Percentiles rank a stretch among this genome's conserved stretches.
These are phyloP conservation scores for Suillus plorans DNA, from an alignment of 768 basidiomycete species.

Conservation along the genomic window DNA sequence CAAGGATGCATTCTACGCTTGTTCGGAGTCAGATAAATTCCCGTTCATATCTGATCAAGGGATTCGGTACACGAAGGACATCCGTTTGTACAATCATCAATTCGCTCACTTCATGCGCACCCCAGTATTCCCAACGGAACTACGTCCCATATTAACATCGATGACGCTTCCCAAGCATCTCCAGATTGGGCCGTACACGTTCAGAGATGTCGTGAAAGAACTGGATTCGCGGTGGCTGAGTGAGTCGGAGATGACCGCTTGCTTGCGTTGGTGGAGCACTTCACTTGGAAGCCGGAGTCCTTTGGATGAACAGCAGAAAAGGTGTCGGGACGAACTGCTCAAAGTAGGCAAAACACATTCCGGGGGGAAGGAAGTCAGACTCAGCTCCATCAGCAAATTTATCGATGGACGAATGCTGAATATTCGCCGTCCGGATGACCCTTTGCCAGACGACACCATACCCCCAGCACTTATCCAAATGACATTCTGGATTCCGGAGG, in stretches of 20 bases:
- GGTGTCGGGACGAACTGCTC: background rate
- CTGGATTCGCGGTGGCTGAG: conserved; percentile 62
- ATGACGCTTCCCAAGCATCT: conserved; percentile 66
- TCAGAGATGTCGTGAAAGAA: conserved; percentile 77
- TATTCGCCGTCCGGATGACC: conserved; percentile 64
- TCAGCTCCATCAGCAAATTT: conserved; percentile 64
- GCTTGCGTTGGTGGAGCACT: conserved; percentile 78
- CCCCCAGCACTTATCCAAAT: background rate
- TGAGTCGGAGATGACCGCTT: conserved; percentile 72
- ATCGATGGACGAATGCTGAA: conserved; percentile 54
- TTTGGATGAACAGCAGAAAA: background rate
- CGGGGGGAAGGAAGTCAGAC: conserved; percentile 36
- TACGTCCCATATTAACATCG: conserved; percentile 31
- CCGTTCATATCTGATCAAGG: conserved; percentile 78
- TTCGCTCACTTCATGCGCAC: conserved; percentile 71
- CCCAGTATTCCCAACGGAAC: conserved; percentile 48
- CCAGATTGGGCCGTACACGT: conserved; percentile 66
- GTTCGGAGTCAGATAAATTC: conserved; percentile 49
- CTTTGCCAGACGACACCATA: conserved; percentile 71
- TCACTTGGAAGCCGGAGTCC: conserved; percentile 15
- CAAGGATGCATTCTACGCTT: conserved; percentile 75
- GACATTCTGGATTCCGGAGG: conserved; percentile 53
- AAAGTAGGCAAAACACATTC: background rate
- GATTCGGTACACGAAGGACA: conserved; percentile 57
- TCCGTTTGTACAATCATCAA: conserved; percentile 67